Evolutionary conservation across 192 early-diverging fungal genomes (phyloP).

Genomic region (Paraglomus brasilianum): DNA sequence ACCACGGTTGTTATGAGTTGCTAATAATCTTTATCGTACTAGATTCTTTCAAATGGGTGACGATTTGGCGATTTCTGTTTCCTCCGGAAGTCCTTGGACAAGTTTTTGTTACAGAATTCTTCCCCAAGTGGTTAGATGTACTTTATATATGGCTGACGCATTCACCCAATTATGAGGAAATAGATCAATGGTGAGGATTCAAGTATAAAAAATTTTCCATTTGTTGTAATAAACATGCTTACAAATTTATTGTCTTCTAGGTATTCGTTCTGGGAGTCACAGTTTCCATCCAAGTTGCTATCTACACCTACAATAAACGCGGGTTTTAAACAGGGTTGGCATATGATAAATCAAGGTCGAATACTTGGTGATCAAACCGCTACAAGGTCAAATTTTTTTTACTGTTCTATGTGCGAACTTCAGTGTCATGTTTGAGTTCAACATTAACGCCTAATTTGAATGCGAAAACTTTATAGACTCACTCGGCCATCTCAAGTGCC

Average conservation of each 20-base stretch:
- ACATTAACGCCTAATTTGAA: background rate
- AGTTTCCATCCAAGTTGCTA: conserved; percentile 49
- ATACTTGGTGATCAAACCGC: conserved; percentile 32
- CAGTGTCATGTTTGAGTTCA: background rate
- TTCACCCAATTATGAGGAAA: conserved; percentile 58
- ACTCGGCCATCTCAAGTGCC: conserved; percentile 29
- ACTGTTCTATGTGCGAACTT: background rate
- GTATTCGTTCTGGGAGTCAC: conserved; percentile 58
- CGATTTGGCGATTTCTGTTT: conserved; percentile 63
- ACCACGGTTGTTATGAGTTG: background rate
- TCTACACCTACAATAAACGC: conserved; percentile 46
- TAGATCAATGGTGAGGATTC: conserved; percentile 61
- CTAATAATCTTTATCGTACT: conserved; percentile 1
- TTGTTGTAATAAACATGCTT: background rate
- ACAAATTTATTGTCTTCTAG: conserved; percentile 18
- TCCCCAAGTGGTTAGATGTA: conserved; percentile 72
- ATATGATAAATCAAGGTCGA: conserved; percentile 60
- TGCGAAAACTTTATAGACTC: conserved; percentile 25
- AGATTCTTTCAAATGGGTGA: conserved; percentile 58
- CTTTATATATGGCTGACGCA: conserved; percentile 69
- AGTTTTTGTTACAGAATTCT: conserved; percentile 74
- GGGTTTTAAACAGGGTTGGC: conserved; percentile 65
- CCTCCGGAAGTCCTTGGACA: conserved; percentile 52
- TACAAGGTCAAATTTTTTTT: conserved; percentile 20
- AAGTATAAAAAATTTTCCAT: background rate